Base-by-base conservation (phyloP, 306 rosid genomes). In the Acacia confusa region DNA sequence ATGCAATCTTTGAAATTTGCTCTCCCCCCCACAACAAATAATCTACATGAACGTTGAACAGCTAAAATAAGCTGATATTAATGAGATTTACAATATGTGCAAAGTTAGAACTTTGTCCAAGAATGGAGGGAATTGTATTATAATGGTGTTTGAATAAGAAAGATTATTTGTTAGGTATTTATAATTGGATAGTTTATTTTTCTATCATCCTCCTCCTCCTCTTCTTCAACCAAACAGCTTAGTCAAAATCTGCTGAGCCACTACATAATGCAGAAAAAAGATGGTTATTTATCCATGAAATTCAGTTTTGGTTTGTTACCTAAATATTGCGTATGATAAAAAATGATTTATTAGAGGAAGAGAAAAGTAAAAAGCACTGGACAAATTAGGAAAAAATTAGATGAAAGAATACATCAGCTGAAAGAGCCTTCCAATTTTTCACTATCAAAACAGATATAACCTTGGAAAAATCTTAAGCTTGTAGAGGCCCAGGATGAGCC, bases 1-100 rank as follows among this genome's bases (percentile, higher is more conserved):
- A 43, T 22, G 38, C 48, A 32, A 19, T 50, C 24, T 60, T 48
- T 70, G 30, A 53, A 69, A 53, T 47, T 47, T 9, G 19, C 45
- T 73, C 47, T 10, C 30, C 27, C 45, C 30, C 27, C 45, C 19
- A 11, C 28, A 25, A 40, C 34, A 40, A 38, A 70, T 53, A 53
- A 79, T 69, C 44, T 69, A 22, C 57, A 36, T 78, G 25, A 79
- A 40, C 15, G 70, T 69, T 70, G 40, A 53, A 25, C 14, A 41
- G 4, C 25, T 53, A 52, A 6, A 36, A 20, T 30, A n/a, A 48
- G 44, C 34, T 30, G 43, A 72, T 11, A 25, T 68, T 36, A 50
- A 36, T 45, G 67, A 50, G 81, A 55, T 50, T 65, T 1, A 4
- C 41, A 7, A 32, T 72, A 27, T 48, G 43, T 16, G n/a, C 9